These are phyloP conservation scores for Mantamonas sphyraenae DNA, from an alignment of 78 protist genomes.

Conservation along the genomic window DNA sequence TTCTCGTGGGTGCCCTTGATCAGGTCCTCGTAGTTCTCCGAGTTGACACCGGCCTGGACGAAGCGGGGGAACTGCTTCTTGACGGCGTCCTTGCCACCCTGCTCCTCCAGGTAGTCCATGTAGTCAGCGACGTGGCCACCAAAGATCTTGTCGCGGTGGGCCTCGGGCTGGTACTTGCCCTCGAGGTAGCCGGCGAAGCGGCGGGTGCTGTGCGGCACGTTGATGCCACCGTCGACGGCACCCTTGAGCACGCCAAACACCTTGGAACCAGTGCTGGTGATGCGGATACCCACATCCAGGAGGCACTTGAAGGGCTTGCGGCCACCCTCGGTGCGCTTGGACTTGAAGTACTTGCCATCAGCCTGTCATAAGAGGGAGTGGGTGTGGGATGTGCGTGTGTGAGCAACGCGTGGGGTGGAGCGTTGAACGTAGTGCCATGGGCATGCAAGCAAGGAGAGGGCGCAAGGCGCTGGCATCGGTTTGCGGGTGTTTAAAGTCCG, in stretches of 20 bases:
- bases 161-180: conserved; percentile 74
- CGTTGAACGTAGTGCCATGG: too few relatives aligned
- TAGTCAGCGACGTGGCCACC: conserved; percentile 95
- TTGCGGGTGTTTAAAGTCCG: too few relatives aligned
- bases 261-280: conserved; percentile 94
- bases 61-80: conserved; percentile 77
- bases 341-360: conserved; percentile 57
- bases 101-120: conserved; percentile 87
- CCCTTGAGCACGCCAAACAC: conserved; percentile 86
- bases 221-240: conserved; percentile 96
- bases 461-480: neutral
- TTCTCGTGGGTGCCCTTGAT: conserved; percentile 79
- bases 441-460: neutral
- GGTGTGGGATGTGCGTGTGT: too few relatives aligned
- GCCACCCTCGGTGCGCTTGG: conserved; percentile 47
- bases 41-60: conserved; percentile 67
- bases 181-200: conserved; percentile 91
- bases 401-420: too few relatives aligned
- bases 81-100: conserved; percentile 79
- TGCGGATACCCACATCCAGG: conserved; percentile 92
- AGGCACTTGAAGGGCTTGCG: conserved; percentile 88
- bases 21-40: conserved; percentile 75
- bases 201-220: conserved; percentile 88
- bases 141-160: conserved; percentile 75
- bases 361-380: too few relatives aligned